Evolutionary conservation across 1,284 basidiomycete genomes (phyloP).

Genomic region (Pterulicium gracile): DNA sequence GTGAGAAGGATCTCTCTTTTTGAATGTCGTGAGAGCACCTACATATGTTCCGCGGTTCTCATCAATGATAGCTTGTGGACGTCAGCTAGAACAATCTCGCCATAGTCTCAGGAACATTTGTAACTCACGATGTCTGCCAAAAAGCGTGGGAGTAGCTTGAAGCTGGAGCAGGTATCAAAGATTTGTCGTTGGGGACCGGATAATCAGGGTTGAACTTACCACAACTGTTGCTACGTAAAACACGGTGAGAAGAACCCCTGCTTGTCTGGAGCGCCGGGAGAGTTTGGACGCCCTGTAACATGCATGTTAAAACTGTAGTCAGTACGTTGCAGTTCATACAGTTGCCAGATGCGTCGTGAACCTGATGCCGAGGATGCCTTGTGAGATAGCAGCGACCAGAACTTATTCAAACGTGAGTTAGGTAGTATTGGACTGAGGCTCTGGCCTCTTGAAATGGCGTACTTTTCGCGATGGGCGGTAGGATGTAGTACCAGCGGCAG

Average conservation of each 20-base stretch:
- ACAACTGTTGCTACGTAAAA: not conserved
- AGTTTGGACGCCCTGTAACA: conserved; percentile 1
- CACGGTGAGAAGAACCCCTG: not conserved
- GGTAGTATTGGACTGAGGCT: conserved; percentile 2
- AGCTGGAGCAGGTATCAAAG: not conserved
- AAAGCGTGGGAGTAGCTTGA: not conserved
- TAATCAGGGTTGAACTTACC: not conserved
- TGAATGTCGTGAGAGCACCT: not conserved
- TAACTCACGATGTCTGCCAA: not conserved
- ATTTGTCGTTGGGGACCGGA: not conserved
- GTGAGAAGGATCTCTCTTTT: not conserved
- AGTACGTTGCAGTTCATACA: not conserved
- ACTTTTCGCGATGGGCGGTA: not conserved
- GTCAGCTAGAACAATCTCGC: not conserved
- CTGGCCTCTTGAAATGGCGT: not conserved
- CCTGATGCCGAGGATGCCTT: conserved; percentile 1
- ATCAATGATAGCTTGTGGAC: not conserved
- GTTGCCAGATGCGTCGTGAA: not conserved
- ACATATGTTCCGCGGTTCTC: not conserved
- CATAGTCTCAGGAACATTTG: not conserved
- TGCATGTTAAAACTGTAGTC: not conserved
- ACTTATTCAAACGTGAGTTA: not conserved
- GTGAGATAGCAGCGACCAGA: not conserved
- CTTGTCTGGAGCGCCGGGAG: not conserved
- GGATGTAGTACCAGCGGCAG: not conserved